Evolutionary conservation across 2,329 filamentous ascomycete species (phyloP).

Genomic region (Calcarisporium arbuscula): DNA sequence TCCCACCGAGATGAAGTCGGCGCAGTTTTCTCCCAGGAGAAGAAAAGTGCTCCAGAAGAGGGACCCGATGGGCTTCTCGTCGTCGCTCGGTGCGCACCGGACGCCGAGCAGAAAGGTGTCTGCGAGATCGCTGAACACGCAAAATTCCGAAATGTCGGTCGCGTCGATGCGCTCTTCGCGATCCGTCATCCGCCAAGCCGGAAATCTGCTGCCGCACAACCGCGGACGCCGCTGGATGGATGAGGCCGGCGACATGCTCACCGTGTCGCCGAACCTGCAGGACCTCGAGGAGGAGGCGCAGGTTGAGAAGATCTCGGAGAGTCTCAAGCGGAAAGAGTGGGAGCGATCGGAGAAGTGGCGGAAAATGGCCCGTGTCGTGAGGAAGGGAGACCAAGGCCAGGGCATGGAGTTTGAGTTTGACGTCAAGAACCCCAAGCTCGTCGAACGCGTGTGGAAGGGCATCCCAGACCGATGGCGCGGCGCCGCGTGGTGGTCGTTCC

Average conservation of each 20-base stretch:
- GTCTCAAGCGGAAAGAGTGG: slow-evolving; percentile 56
- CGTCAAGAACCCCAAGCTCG: slow-evolving; percentile 71
- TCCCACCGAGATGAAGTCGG: slow-evolving; percentile 33
- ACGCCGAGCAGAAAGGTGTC: slow-evolving; percentile 50
- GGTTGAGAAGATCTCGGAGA: slow-evolving; percentile 45
- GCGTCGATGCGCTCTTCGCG: slow-evolving; percentile 47
- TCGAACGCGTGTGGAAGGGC: slow-evolving; percentile 93
- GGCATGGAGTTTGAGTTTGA: slow-evolving; percentile 74
- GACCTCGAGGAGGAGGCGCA: slow-evolving; percentile 51
- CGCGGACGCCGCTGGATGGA: slow-evolving; percentile 55
- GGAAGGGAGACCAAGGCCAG: slow-evolving; percentile 42
- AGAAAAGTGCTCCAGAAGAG: slow-evolving; percentile 38
- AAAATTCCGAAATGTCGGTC: slow-evolving; percentile 45
- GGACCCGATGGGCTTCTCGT: slow-evolving; percentile 29
- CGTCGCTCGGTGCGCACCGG: slow-evolving; percentile 32
- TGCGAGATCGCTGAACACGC: slow-evolving; percentile 52
- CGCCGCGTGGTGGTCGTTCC: slow-evolving; percentile 91
- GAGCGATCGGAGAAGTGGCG: slow-evolving; percentile 61
- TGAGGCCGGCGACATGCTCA: slow-evolving; percentile 62
- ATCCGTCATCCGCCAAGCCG: slow-evolving; percentile 49
- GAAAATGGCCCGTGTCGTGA: slow-evolving; percentile 55
- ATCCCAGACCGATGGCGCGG: slow-evolving; percentile 94
- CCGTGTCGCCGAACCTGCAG: slow-evolving; percentile 49
- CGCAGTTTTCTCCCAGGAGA: slow-evolving; percentile 38
- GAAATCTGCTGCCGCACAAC: slow-evolving; percentile 56